Conservation (phyloP, 257 asterid species). For the Ballota nigra region DNA sequence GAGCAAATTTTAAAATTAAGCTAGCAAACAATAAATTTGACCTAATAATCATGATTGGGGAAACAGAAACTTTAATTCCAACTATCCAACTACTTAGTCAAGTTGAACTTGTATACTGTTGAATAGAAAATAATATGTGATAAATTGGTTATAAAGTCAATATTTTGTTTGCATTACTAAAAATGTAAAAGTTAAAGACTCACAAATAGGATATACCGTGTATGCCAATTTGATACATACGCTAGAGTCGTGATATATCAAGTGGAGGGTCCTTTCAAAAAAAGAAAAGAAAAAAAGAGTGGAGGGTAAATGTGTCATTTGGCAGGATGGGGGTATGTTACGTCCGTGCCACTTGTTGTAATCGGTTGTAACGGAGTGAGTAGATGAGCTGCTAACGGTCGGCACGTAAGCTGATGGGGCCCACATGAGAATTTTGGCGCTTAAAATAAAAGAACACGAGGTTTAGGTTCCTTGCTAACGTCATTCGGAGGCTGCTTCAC, state of each 20-base stretch:
- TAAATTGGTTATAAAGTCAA: background rate
- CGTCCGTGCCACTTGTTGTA: slow-evolving; percentile 8
- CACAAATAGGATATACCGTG: no score
- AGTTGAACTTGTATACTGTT: background rate
- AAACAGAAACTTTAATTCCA: background rate
- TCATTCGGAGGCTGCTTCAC: slow-evolving; percentile 19
- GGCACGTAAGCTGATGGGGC: slow-evolving; percentile 26
- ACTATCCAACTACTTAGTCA: background rate
- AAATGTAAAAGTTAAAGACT: background rate
- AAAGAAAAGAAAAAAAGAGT: no score
- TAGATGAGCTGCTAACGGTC: slow-evolving; percentile 18
- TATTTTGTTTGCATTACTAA: background rate
- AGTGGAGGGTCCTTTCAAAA: slow-evolving; percentile 16
- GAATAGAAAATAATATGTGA: no score
- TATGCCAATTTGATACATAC: no score
- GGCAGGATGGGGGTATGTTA: background rate
- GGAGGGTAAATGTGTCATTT: slow-evolving; percentile 20
- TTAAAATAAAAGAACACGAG: slow-evolving; percentile 25
- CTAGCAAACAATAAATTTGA: background rate
- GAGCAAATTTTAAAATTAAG: no score
- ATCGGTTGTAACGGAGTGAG: slow-evolving; percentile 12
- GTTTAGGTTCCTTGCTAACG: slow-evolving; percentile 25
- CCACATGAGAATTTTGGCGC: slow-evolving; percentile 28
- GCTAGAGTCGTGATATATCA: background rate
- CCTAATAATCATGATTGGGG: background rate